phyloP scores from a whole-genome alignment of 2,329 filamentous ascomycete genomes.

The Beauveria bassiana region DNA sequence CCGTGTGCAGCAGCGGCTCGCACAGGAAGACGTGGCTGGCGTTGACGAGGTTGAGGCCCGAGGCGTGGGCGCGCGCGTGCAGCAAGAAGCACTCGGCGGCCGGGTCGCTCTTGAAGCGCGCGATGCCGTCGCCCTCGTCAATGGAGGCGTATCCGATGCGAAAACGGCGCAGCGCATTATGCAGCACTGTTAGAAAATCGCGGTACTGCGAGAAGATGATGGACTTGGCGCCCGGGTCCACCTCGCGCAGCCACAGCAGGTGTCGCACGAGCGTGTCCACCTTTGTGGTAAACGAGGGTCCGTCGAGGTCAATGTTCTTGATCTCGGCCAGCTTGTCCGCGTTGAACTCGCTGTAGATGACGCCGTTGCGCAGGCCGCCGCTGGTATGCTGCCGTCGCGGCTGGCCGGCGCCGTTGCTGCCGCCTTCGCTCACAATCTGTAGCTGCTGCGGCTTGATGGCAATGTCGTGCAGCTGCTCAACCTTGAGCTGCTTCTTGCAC shows the following conservation, averaged over 20 bases:
- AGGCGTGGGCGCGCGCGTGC: conserved; percentile 81
- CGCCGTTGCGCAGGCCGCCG: conserved; percentile 44
- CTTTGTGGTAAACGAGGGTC: conserved; percentile 77
- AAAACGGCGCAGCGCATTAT: conserved; percentile 60
- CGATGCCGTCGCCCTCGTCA: conserved; percentile 59
- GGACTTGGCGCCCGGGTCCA: conserved; percentile 80
- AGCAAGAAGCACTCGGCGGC: conserved; percentile 75
- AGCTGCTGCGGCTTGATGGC: conserved; percentile 71
- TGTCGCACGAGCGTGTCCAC: conserved; percentile 78
- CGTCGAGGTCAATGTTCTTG: conserved; percentile 67
- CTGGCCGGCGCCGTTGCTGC: conserved; percentile 7
- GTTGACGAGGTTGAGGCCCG: conserved; percentile 84
- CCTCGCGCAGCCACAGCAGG: conserved; percentile 73
- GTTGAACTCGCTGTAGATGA: conserved; percentile 74
- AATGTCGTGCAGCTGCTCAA: conserved; percentile 73
- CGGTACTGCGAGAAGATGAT: conserved; percentile 89
- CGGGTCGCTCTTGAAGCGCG: conserved; percentile 69
- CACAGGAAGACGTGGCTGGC: conserved; percentile 92
- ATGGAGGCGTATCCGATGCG: conserved; percentile 69
- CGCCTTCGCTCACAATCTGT: conserved; percentile 45
- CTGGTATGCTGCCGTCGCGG: conserved; percentile 22
- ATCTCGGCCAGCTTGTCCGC: conserved; percentile 68
- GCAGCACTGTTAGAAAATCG: conserved; percentile 70
- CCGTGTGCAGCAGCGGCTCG: conserved; percentile 88
- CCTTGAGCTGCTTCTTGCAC: conserved; percentile 64